Conservation (phyloP, 768 basidiomycete genomes). For the Tubosaeta brunneosetosa region DNA sequence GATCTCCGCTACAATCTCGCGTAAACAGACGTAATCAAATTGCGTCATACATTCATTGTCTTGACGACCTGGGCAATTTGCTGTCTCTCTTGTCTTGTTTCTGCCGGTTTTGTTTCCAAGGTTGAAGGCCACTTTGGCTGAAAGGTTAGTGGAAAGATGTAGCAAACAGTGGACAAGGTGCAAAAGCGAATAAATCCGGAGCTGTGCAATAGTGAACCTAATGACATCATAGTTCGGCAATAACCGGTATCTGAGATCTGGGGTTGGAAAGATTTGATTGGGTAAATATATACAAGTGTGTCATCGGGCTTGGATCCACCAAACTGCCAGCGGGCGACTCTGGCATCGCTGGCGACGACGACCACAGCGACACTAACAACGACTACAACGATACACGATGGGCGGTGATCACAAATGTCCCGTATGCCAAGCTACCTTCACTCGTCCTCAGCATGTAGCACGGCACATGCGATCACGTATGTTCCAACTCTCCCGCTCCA, state of each 20-base stretch:
- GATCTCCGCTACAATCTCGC: conserved; percentile 56
- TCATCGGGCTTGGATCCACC: conserved; percentile 30
- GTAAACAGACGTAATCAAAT: conserved; percentile 34
- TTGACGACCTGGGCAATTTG: conserved; percentile 25
- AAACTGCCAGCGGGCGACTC: conserved; percentile 20
- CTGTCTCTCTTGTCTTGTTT: not conserved
- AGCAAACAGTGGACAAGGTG: not conserved
- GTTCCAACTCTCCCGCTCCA: conserved; percentile 34
- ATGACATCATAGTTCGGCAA: conserved; percentile 31
- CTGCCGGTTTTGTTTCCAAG: not conserved
- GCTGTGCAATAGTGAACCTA: conserved; percentile 7
- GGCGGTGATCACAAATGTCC: conserved; percentile 84
- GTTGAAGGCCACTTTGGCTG: no score
- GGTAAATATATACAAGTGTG: conserved; percentile 37
- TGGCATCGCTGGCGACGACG: conserved; percentile 13
- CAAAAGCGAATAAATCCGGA: no score
- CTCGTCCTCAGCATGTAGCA: conserved; percentile 85
- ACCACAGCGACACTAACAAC: conserved; percentile 1
- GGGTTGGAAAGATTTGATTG: conserved; percentile 23
- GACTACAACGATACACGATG: conserved; percentile 36
- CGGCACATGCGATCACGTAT: conserved; percentile 87
- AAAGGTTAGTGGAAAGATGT: not conserved
- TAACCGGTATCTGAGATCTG: conserved; percentile 33
- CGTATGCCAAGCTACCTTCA: conserved; percentile 83
- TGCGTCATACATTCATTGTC: conserved; percentile 31